Percentiles rank a stretch among this genome's conserved stretches.
Conservation (phyloP, 306 rosid genomes). For the Urtica urens region DNA sequence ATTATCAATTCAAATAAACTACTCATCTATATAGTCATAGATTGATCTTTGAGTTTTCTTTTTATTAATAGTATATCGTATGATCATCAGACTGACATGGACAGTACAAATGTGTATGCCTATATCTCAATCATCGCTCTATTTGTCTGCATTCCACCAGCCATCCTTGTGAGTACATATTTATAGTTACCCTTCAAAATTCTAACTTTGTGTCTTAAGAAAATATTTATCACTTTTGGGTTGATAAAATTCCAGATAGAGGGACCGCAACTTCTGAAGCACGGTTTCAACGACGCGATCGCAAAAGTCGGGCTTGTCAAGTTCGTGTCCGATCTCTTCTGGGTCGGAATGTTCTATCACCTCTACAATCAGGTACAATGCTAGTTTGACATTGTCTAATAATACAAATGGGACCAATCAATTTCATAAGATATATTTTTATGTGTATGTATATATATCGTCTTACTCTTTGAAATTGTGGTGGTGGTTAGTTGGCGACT, state of each 20-base stretch:
- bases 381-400: too few relatives aligned
- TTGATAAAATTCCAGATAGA: too few relatives aligned
- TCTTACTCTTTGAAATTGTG: slow-evolving; percentile 12
- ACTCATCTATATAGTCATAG: not conserved
- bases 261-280: slow-evolving; percentile 70
- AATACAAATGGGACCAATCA: not conserved
- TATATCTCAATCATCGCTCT: slow-evolving; percentile 91
- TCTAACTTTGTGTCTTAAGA: not conserved
- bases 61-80: not conserved
- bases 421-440: not conserved
- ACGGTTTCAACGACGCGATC: slow-evolving; percentile 76
- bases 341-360: slow-evolving; percentile 96
- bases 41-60: not conserved
- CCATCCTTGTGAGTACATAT: slow-evolving; percentile 57
- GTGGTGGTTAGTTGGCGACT: slow-evolving; percentile 95
- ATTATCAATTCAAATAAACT: not conserved
- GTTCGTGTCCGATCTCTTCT: slow-evolving; percentile 72
- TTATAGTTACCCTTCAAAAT: not conserved
- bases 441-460: slow-evolving; percentile 1
- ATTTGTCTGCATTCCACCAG: slow-evolving; percentile 82
- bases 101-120: slow-evolving; percentile 85
- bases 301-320: slow-evolving; percentile 77
- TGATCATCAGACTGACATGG: slow-evolving; percentile 75
- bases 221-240: not conserved
- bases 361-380: slow-evolving; percentile 81